Evolutionary conservation across 176 grass and related monocot species (phyloP).

Genomic region (Paspalum vaginatum): DNA sequence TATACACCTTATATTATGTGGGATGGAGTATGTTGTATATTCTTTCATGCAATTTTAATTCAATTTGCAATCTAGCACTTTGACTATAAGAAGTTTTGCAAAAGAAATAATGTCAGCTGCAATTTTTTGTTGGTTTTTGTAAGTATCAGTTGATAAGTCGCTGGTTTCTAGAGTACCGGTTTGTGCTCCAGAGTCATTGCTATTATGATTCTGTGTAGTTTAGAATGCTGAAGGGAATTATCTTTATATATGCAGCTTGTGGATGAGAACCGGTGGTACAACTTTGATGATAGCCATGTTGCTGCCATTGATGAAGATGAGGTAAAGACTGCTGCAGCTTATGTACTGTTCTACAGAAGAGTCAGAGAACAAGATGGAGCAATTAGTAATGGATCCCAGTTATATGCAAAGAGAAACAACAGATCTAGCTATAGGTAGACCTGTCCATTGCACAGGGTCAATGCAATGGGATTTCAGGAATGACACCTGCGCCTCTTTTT

Average conservation of each 20-base stretch:
- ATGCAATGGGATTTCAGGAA: conserved; percentile 20
- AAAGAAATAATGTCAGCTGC: neutral
- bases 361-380: conserved; percentile 60
- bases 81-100: neutral
- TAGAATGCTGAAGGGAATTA: conserved; percentile 32
- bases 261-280: conserved; percentile 93
- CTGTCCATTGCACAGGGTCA: conserved; percentile 18
- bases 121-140: conserved; percentile 17
- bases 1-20: too few relatives aligned
- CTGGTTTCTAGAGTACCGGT: conserved; percentile 8
- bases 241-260: conserved; percentile 72
- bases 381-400: conserved; percentile 58
- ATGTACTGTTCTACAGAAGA: conserved; percentile 96
- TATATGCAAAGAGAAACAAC: conserved; percentile 48
- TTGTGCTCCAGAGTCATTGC: conserved; percentile 7
- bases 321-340: conserved; percentile 93
- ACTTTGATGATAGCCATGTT: conserved; percentile 98
- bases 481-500: neutral
- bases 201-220: conserved; percentile 3
- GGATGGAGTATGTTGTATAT: neutral
- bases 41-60: neutral
- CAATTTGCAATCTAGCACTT: neutral
- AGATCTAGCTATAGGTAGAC: conserved; percentile 63
- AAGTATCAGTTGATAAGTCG: conserved; percentile 10
- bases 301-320: conserved; percentile 84